A percentile compares a stretch with the other conserved stretches of the same genome.
phyloP scores from a whole-genome alignment of 164 flowering plant species.

The Buxus sempervirens region DNA sequence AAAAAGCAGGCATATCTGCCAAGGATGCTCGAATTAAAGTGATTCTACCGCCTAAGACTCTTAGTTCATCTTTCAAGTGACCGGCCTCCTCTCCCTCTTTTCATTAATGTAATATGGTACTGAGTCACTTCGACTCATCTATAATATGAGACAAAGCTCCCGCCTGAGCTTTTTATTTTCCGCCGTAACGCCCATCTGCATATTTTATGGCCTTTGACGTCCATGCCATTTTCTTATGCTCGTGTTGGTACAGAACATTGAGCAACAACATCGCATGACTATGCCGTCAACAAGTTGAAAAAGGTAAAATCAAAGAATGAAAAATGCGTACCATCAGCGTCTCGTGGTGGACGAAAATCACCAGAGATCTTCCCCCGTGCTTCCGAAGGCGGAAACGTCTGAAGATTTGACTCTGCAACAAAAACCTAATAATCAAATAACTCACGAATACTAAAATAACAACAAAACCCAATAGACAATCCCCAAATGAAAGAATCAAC shows the following conservation, averaged over 20 bases:
- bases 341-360: conserved; percentile 71
- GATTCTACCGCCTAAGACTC: too few relatives aligned
- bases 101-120: too few relatives aligned
- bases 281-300: neutral
- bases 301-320: neutral
- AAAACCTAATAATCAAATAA: conserved; percentile 6
- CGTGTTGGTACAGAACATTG: neutral
- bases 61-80: too few relatives aligned
- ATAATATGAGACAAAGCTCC: too few relatives aligned
- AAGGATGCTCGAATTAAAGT: too few relatives aligned
- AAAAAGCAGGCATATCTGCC: too few relatives aligned
- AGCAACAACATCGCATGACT: neutral
- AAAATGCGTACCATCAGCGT: conserved; percentile 77
- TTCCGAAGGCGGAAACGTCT: conserved; percentile 77
- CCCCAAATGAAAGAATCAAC: neutral
- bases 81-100: neutral
- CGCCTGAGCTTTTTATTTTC: too few relatives aligned
- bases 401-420: conserved; percentile 66
- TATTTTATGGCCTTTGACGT: too few relatives aligned
- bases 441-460: neutral
- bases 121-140: too few relatives aligned
- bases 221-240: too few relatives aligned
- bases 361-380: conserved; percentile 81
- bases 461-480: neutral
- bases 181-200: too few relatives aligned